These are phyloP conservation scores for Fusarium verrucosum DNA, from an alignment of 2,329 filamentous ascomycete genomes.

Conservation along the genomic window DNA sequence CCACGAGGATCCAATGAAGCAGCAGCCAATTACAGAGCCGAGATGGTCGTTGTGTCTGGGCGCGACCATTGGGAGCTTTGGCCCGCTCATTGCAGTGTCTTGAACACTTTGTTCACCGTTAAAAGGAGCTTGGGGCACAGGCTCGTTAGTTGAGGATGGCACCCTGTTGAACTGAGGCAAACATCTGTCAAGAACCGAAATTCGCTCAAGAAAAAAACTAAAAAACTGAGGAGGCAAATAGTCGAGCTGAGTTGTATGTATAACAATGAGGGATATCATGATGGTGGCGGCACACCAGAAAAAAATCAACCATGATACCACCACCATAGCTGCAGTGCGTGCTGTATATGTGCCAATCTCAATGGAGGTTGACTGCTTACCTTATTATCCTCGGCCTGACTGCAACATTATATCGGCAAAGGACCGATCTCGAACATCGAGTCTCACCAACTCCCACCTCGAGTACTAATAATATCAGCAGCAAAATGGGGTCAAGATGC, in stretches of 20 bases:
- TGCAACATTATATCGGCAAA: conserved; percentile 17
- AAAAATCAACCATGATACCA: conserved; percentile 21
- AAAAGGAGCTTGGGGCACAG: not conserved
- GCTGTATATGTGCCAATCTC: not conserved
- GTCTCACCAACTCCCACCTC: not conserved
- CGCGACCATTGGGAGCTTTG: conserved; percentile 22
- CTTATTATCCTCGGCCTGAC: conserved; percentile 9
- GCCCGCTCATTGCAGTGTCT: not conserved
- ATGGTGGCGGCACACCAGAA: conserved; percentile 16
- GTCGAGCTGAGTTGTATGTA: not conserved
- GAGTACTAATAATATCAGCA: conserved; percentile 23
- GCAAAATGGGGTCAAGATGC: conserved; percentile 15
- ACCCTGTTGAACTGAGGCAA: not conserved
- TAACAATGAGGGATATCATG: conserved; percentile 29
- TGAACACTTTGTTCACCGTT: conserved; percentile 5
- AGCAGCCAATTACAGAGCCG: conserved; percentile 32
- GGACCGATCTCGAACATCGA: conserved; percentile 22
- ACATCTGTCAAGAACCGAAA: not conserved
- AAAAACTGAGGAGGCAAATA: not conserved
- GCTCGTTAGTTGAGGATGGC: not conserved
- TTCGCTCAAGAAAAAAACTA: too few species aligned
- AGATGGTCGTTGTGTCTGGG: conserved; percentile 19
- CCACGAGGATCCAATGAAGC: conserved; percentile 8
- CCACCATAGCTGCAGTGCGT: too few species aligned
- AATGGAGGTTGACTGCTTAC: conserved; percentile 5